phyloP scores from a whole-genome alignment of 2,329 filamentous ascomycete genomes.

The Chaetomiaceae sp. region DNA sequence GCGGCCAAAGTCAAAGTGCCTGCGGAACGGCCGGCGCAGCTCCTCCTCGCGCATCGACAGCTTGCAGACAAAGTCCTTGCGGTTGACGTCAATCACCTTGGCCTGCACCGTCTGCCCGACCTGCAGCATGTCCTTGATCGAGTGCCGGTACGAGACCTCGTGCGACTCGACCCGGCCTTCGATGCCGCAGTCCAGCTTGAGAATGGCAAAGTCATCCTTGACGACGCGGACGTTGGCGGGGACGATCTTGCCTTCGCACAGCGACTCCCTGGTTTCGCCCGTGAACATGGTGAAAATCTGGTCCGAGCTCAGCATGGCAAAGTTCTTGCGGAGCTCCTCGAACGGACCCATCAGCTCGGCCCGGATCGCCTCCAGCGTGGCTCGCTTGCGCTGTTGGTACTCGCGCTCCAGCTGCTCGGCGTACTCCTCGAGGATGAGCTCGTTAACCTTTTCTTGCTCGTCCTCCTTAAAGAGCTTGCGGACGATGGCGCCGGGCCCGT shows the following conservation, averaged over 20 bases:
- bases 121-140: constrained; percentile 69
- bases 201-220: constrained; percentile 89
- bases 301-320: constrained; percentile 63
- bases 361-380: constrained; percentile 92
- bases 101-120: constrained; percentile 81
- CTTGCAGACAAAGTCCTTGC: constrained; percentile 77
- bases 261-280: constrained; percentile 79
- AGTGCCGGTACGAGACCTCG: constrained; percentile 71
- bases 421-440: constrained; percentile 93
- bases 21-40: constrained; percentile 67
- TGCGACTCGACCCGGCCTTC: constrained; percentile 81
- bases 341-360: constrained; percentile 90
- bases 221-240: constrained; percentile 83
- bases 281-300: constrained; percentile 97
- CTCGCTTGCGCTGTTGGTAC: constrained; percentile 90
- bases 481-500: constrained; percentile 84
- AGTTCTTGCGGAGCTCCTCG: constrained; percentile 84
- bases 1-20: constrained; percentile 64
- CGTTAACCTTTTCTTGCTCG: constrained; percentile 90
- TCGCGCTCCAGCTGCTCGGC: constrained; percentile 91
- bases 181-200: constrained; percentile 88
- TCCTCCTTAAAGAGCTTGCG: constrained; percentile 93
- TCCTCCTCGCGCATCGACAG: constrained; percentile 80
- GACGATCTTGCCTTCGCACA: constrained; percentile 87
- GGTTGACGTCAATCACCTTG: constrained; percentile 83